A percentile compares a stretch with the other conserved stretches of the same genome.
Conservation (phyloP, 805 yeast genomes). For the Huiozyma sinensis region DNA sequence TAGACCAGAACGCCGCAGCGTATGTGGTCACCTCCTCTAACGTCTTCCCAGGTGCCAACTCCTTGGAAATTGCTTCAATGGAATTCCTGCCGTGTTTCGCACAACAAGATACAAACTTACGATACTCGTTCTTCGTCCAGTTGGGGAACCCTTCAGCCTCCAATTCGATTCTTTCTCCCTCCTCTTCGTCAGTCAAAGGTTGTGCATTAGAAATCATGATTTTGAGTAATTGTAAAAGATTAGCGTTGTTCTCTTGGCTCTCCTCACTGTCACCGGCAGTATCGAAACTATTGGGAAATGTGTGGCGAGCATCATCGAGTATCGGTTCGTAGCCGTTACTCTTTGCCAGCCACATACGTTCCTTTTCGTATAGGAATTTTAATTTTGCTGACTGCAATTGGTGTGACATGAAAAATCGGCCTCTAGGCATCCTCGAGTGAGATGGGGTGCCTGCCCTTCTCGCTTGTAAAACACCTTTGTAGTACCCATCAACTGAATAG, state of each 20-base stretch:
- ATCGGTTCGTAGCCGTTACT: conserved; percentile 56
- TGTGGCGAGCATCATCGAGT: conserved; percentile 40
- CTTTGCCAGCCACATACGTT: conserved; percentile 65
- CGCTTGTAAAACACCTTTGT: conserved; percentile 59
- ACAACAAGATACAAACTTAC: conserved; percentile 61
- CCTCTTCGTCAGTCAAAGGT: conserved; percentile 78
- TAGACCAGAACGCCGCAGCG: conserved; percentile 71
- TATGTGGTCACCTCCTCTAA: conserved; percentile 70
- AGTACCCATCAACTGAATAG: conserved; percentile 79
- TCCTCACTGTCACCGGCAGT: conserved; percentile 28
- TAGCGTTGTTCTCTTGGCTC: conserved; percentile 33
- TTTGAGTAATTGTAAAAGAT: conserved; percentile 51
- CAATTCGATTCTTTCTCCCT: conserved; percentile 45
- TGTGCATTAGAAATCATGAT: conserved; percentile 65
- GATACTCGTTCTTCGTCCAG: conserved; percentile 85
- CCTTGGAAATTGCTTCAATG: conserved; percentile 57
- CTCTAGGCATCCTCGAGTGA: conserved; percentile 79
- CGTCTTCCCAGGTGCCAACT: conserved; percentile 68
- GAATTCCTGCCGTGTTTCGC: conserved; percentile 78
- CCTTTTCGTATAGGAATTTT: conserved; percentile 67
- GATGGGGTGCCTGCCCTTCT: conserved; percentile 41
- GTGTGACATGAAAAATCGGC: conserved; percentile 73
- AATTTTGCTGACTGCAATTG: conserved; percentile 80
- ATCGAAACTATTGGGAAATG: conserved; percentile 29
- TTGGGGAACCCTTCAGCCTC: conserved; percentile 59